Evolutionary conservation across 495 filamentous ascomycete species (phyloP).

Genomic region (Daldinia loculata): DNA sequence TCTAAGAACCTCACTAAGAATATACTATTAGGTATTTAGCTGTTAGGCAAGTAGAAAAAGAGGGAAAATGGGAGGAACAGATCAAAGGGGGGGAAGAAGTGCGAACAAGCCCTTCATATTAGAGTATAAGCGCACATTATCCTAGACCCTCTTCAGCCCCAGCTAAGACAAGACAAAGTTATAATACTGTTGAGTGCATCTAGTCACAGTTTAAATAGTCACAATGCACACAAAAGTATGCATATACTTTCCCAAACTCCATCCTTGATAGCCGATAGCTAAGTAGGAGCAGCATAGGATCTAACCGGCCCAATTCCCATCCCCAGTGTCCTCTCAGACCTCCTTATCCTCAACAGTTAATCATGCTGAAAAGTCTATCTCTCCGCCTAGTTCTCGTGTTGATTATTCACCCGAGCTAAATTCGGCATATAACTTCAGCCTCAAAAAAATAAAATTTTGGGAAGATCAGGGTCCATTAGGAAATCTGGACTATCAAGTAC

Average conservation of each 20-base stretch:
- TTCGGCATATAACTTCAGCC: conserved; percentile 20
- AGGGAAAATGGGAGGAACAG: not conserved
- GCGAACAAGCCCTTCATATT: not conserved
- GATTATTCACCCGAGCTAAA: not conserved
- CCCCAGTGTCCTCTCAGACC: too few species aligned
- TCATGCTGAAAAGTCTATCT: not conserved
- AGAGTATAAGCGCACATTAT: not conserved
- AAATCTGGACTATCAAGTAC: not conserved
- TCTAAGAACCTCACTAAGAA: not conserved
- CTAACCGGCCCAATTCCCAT: too few species aligned
- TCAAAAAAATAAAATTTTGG: not conserved
- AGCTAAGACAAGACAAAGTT: not conserved
- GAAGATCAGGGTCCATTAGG: not conserved
- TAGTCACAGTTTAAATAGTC: not conserved
- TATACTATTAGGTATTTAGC: not conserved
- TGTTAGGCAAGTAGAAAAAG: not conserved
- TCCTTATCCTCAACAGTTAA: not conserved
- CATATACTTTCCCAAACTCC: not conserved
- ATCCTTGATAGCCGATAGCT: not conserved
- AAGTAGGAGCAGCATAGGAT: not conserved
- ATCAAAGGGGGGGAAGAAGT: not conserved
- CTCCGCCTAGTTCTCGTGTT: not conserved
- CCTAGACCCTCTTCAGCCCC: too few species aligned
- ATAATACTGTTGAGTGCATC: not conserved
- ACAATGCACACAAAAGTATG: not conserved